A percentile compares a stretch with the other conserved stretches of the same genome.
These are phyloP conservation scores for Solanum corneliomulleri DNA, from an alignment of 257 asterid genomes.

Conservation along the genomic window DNA sequence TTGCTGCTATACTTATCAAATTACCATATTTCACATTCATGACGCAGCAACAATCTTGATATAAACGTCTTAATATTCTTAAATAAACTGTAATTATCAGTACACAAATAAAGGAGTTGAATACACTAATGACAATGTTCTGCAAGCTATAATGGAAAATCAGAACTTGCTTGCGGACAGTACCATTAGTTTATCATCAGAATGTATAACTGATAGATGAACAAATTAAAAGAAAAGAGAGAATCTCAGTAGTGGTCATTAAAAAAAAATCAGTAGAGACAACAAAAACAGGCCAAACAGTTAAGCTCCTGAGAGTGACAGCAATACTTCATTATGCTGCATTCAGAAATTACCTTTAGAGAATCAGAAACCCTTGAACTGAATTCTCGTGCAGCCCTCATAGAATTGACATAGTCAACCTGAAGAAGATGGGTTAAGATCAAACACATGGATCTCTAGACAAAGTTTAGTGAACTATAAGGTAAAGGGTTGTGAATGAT, in stretches of 20 bases:
- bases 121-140: neutral
- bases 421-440: constrained; percentile 9
- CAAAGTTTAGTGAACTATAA: neutral
- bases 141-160: neutral
- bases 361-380: constrained; percentile 75
- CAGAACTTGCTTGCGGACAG: neutral
- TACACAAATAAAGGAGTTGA: neutral
- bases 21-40: neutral
- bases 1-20: neutral
- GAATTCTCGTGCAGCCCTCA: constrained; percentile 95
- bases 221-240: neutral
- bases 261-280: neutral
- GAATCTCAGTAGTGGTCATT: neutral
- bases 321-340: neutral
- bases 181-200: neutral
- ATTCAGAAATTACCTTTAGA: constrained; percentile 45
- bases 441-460: neutral
- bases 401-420: constrained; percentile 84
- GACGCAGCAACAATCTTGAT: neutral
- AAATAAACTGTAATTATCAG: neutral
- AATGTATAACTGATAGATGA: neutral
- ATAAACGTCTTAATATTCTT: neutral
- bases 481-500: neutral
- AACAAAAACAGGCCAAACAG: neutral
- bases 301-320: neutral